These are phyloP conservation scores for Penstemon barbatus DNA, from an alignment of 257 asterid genomes.

Conservation along the genomic window DNA sequence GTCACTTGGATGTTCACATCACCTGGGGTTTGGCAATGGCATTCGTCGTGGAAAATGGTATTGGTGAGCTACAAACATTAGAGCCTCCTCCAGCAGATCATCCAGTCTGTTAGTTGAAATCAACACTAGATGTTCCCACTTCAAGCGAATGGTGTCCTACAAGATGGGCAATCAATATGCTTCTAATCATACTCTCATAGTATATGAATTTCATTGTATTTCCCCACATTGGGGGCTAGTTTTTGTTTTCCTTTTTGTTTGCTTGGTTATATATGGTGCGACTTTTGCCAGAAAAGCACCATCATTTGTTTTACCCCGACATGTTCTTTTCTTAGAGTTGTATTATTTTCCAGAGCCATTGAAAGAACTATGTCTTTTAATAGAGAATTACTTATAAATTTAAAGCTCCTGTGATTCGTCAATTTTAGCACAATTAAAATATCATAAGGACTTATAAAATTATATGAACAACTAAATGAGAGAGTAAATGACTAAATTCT, in stretches of 20 bases:
- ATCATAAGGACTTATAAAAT: background rate
- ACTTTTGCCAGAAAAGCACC: background rate
- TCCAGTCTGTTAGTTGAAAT: slow-evolving; percentile 49
- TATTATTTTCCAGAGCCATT: slow-evolving; percentile 5
- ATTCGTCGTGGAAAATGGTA: slow-evolving; percentile 76
- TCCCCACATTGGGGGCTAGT: slow-evolving; percentile 29
- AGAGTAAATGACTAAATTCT: background rate
- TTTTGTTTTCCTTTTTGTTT: slow-evolving; percentile 9
- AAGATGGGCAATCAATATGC: slow-evolving; percentile 25
- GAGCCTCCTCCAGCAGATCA: slow-evolving; percentile 71
- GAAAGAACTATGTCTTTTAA: background rate
- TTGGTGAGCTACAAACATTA: slow-evolving; percentile 49
- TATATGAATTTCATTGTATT: slow-evolving; percentile 5
- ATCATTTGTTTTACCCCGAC: background rate
- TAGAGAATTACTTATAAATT: background rate
- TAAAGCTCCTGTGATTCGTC: background rate
- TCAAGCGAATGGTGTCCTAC: slow-evolving; percentile 11
- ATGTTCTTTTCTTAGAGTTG: slow-evolving; percentile 4
- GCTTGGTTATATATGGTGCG: slow-evolving; percentile 7
- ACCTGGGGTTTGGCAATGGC: slow-evolving; percentile 86
- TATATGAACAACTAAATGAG: background rate
- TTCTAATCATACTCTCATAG: background rate
- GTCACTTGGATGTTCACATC: slow-evolving; percentile 90
- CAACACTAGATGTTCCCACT: background rate
- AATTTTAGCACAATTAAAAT: background rate